Evolutionary conservation across 192 early-diverging fungal genomes (phyloP).

Genomic region (Backusella sp.): DNA sequence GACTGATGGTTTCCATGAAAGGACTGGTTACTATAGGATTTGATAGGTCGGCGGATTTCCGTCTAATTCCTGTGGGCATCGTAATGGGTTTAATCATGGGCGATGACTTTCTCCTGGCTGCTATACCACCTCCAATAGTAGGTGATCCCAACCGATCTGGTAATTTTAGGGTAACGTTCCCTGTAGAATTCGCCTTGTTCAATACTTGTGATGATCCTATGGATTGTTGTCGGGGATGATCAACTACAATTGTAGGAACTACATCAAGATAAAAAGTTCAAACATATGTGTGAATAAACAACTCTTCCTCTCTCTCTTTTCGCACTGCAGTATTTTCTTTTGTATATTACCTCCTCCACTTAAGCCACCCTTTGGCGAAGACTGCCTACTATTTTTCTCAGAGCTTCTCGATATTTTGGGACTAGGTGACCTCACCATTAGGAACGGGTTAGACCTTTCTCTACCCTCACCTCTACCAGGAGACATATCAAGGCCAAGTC

Average conservation of each 20-base stretch:
- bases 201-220: neutral
- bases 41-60: neutral
- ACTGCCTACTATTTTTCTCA: neutral
- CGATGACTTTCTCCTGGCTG: neutral
- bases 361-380: neutral
- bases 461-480: neutral
- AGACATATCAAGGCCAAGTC: neutral
- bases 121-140: neutral
- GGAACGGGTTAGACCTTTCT: neutral
- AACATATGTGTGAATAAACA: neutral
- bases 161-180: neutral
- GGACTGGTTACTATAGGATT: neutral
- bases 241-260: neutral
- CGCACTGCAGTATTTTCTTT: neutral
- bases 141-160: neutral
- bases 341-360: neutral
- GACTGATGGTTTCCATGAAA: neutral
- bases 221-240: neutral
- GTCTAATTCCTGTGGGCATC: neutral
- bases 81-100: neutral
- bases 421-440: neutral
- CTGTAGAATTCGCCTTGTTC: neutral
- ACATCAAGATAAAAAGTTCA: neutral
- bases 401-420: neutral
- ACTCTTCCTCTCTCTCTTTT: neutral